These are phyloP conservation scores for Calonectria multiphialidica DNA, from an alignment of 2,329 filamentous ascomycete species.

Conservation along the genomic window DNA sequence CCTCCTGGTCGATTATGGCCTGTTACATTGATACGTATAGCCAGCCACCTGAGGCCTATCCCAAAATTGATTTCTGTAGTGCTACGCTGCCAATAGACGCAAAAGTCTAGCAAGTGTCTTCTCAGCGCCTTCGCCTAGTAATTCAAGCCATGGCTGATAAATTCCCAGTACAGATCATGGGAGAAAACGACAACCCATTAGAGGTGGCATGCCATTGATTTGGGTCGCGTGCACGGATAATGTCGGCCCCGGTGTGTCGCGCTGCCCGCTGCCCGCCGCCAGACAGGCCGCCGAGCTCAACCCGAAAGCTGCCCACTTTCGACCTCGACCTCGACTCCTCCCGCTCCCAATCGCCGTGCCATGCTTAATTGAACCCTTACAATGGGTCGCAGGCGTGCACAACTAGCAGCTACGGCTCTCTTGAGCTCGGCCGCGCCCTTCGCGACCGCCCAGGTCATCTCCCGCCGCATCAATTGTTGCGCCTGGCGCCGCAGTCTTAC, in stretches of 20 bases:
- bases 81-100: neutral
- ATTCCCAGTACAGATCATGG: neutral
- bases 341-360: slow-evolving; percentile 15
- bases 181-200: neutral
- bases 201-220: neutral
- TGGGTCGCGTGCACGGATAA: slow-evolving; percentile 13
- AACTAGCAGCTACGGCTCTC: slow-evolving; percentile 43
- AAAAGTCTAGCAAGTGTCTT: neutral
- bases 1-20: too few species aligned
- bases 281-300: neutral
- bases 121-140: too few species aligned
- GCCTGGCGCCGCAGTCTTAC: slow-evolving; percentile 26
- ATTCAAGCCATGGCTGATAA: neutral
- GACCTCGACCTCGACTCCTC: neutral
- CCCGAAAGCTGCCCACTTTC: slow-evolving; percentile 17
- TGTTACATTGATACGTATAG: too few species aligned
- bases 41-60: too few species aligned
- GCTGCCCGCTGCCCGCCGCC: neutral
- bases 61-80: neutral
- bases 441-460: slow-evolving; percentile 12
- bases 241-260: slow-evolving; percentile 4
- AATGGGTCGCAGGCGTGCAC: slow-evolving; percentile 45
- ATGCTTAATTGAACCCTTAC: slow-evolving; percentile 47
- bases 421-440: slow-evolving; percentile 37
- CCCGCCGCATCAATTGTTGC: slow-evolving; percentile 33